Base-by-base conservation (phyloP, 2,329 filamentous ascomycete genomes). In the Aspergillus novoparasiticus region DNA sequence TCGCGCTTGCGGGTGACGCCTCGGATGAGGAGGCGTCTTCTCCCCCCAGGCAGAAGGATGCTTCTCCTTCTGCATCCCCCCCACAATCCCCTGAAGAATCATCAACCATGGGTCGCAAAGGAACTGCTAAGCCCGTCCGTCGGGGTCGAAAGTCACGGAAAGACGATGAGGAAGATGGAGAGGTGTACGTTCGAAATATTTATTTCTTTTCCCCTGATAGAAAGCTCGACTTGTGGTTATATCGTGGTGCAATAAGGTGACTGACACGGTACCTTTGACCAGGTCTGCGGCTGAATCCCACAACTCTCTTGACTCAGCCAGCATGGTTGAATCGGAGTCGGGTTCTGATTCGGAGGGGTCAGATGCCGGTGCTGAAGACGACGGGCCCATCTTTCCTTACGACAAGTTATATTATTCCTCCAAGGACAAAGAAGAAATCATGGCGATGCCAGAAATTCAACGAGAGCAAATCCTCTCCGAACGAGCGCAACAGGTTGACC, bases 391-490 rank as follows among this genome's bases (percentile, higher is more conserved):
- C 72, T 88, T 96, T 74, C 93, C 94, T 0, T 86, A 97, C 66
- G 95, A 99, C 68, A 94, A 94, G 70, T 89, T 95, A 72, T 95
- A 92, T 76, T 86, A 87, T 71, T 91, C 87, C 68, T 84, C 88
- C 51, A 84, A 87, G 45, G 92, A 95, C 74, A 94, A 92, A 77
- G 85, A 85, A 9, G 84, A 90, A 58, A 95, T 99, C 66, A 89
- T 95, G 85, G 86, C 84, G 61, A 88, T 97, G 86, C 90, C 93
- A 34, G 94, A 98, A 80, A 89, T 98, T 58, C 89, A 96, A 74
- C 90, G 94, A 66, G 95, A 99, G 78, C 88, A 93, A 75, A 89
- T 97, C 51, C 86, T 99, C 8, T 94, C 93, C 23, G 92, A 96
- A 69, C 92, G 95, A 68, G 90, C 90, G 41, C 88, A 92, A 71